phyloP scores from a whole-genome alignment of 2,329 filamentous ascomycete genomes.

The Pseudogymnoascus sp. region DNA sequence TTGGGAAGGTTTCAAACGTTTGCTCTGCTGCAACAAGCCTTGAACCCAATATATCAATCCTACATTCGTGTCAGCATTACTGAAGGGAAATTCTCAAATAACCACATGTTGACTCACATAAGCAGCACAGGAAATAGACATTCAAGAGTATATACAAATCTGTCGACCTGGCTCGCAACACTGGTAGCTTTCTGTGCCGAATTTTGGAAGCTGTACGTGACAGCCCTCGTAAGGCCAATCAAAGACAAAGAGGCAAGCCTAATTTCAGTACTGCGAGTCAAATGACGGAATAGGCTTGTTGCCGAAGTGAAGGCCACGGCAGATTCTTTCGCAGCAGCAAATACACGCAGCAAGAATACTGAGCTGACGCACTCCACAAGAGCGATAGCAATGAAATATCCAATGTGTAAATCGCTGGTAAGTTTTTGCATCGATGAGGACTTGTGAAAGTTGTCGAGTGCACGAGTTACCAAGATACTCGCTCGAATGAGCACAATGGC shows the following conservation, averaged over 20 bases:
- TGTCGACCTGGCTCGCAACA: slow-evolving; percentile 35
- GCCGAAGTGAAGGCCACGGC: slow-evolving; percentile 30
- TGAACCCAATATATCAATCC: background rate
- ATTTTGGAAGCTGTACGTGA: slow-evolving; percentile 38
- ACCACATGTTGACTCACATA: slow-evolving; percentile 30
- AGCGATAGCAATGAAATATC: slow-evolving; percentile 38
- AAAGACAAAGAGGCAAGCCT: slow-evolving; percentile 35
- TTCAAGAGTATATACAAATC: slow-evolving; percentile 38
- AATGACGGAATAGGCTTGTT: slow-evolving; percentile 34
- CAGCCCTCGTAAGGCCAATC: slow-evolving; percentile 35
- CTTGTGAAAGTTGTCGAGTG: slow-evolving; percentile 12
- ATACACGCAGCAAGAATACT: slow-evolving; percentile 36
- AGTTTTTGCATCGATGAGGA: background rate
- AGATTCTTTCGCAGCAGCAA: slow-evolving; percentile 30
- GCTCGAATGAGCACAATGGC: slow-evolving; percentile 46
- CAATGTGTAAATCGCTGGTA: slow-evolving; percentile 32
- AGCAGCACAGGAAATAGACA: slow-evolving; percentile 39
- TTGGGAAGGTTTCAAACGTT: background rate
- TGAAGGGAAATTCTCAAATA: background rate
- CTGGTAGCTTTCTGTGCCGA: slow-evolving; percentile 34
- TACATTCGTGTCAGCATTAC: background rate
- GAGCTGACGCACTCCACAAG: slow-evolving; percentile 37
- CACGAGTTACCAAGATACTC: slow-evolving; percentile 32
- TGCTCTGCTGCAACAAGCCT: background rate
- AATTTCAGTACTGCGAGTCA: slow-evolving; percentile 38